Conservation (phyloP, 148 eudicot genomes). For the Amaranthus palmeri region DNA sequence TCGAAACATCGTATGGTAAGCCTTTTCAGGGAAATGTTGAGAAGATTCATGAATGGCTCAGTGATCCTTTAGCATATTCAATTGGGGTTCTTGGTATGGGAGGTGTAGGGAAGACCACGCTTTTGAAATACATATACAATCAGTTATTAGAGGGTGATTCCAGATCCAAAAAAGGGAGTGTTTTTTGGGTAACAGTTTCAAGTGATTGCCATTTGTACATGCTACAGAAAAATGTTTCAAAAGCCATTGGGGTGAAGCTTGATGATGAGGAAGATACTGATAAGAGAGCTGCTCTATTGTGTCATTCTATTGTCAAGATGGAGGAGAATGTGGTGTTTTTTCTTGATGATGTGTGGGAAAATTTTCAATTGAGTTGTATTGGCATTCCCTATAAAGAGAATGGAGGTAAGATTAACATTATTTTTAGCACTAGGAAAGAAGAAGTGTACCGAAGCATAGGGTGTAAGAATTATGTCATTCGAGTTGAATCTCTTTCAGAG, state of each 20-base stretch:
- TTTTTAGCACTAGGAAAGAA: conserved; percentile 6
- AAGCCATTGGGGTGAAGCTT: conserved; percentile 1
- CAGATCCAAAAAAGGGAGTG: not conserved
- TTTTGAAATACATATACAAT: too few species aligned
- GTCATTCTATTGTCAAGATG: not conserved
- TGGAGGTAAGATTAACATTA: not conserved
- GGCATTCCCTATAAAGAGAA: conserved; percentile 13
- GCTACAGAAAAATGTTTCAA: not conserved
- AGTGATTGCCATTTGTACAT: not conserved
- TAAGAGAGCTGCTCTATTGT: conserved; percentile 12
- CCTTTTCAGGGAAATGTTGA: not conserved
- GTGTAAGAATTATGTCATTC: not conserved
- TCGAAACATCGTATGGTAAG: not conserved
- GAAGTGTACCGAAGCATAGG: conserved; percentile 23
- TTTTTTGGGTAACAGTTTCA: conserved; percentile 13
- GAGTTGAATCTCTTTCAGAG: not conserved
- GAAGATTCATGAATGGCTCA: not conserved
- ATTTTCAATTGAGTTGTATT: not conserved
- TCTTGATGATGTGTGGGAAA: conserved; percentile 19
- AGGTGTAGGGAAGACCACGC: too few species aligned
- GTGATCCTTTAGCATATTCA: not conserved
- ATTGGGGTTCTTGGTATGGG: too few species aligned
- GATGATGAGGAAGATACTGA: not conserved
- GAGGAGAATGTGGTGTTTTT: conserved; percentile 1
- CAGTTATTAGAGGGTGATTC: not conserved